Evolutionary conservation across 495 filamentous ascomycete genomes (phyloP), one percentile per base, ranked within the genome.

Genomic region (Aspergillus wentii): DNA sequence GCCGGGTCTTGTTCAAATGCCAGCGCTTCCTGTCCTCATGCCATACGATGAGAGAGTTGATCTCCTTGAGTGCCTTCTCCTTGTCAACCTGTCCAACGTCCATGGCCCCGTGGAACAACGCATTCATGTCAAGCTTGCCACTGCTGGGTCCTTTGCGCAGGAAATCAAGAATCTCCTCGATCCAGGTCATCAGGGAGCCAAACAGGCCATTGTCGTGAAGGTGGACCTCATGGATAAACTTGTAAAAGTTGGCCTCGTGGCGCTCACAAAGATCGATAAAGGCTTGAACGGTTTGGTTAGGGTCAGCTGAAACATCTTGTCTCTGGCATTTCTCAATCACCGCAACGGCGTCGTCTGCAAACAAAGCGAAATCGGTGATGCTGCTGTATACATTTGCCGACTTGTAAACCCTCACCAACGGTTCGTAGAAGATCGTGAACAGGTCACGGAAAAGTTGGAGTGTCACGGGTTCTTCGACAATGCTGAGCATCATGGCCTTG

Each of bases 341-440:
- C 49, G 71, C 66, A 49, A 97, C 94, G 49, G 88, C 80, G 54
- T 98, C 92, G 52, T 96, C 88, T 33, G 90, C 77, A 52, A 98
- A 98, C 15, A 75, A 63, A 8, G 92, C 86, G 62, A 98, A 97
- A 54, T 98, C 92, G 1, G 92, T 98, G 42, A 98, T 87, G 56
- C 80, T 87, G 66, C 79, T 88, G 72, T 98, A 98, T 19, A 98
- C 92, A 49, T 97, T 98, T 46, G 92, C 92, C 16, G 91, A 95
- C 65, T 97, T 98, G 68, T 98, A 98, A 0, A 98, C 92, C 15
- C 92, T 76, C 11, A 98, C 83, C 8, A 98, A 77, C 0, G 92
- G 92, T 56, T 98, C 92, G 62, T 98, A 98, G 71, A 98, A 98
- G 54, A 98, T 96, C 14, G 88, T 94, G 62, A 98, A 97, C 30